A percentile compares a stretch with the other conserved stretches of the same genome.
Conservation (phyloP, 2,329 filamentous ascomycete species). For the Aspergillus aculeatinus region DNA sequence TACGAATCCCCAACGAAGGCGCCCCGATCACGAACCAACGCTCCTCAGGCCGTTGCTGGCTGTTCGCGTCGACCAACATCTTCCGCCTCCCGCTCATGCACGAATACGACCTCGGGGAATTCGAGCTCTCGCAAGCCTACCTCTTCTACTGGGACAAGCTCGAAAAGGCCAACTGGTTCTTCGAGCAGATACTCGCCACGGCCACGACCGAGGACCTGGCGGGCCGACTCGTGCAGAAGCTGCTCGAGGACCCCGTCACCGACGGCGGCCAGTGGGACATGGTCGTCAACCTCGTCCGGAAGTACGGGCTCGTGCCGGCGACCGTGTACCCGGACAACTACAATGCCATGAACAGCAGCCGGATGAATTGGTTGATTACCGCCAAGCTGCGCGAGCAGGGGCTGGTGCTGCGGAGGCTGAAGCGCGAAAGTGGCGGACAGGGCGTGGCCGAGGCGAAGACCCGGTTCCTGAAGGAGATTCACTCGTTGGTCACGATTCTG, state of each 20-base stretch:
- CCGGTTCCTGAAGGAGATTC: conserved; percentile 75
- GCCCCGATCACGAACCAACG: conserved; percentile 82
- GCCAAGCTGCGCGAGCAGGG: conserved; percentile 86
- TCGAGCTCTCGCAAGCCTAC: conserved; percentile 85
- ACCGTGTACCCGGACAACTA: conserved; percentile 76
- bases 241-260: conserved; percentile 67
- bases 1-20: conserved; percentile 79
- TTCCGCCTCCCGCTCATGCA: conserved; percentile 88
- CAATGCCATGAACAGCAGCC: conserved; percentile 69
- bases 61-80: conserved; percentile 88
- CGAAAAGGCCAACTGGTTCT: conserved; percentile 86
- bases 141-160: conserved; percentile 94
- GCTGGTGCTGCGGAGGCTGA: conserved; percentile 65
- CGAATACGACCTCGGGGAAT: conserved; percentile 71
- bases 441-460: conserved; percentile 58
- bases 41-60: conserved; percentile 81
- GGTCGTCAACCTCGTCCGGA: conserved; percentile 79
- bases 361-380: conserved; percentile 72
- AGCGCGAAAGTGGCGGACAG: conserved; percentile 33
- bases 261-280: conserved; percentile 94
- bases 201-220: conserved; percentile 65
- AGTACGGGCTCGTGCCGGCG: conserved; percentile 87
- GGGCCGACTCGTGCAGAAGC: conserved; percentile 67
- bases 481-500: conserved; percentile 76
- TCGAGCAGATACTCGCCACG: conserved; percentile 79